A percentile compares a stretch with the other conserved stretches of the same genome.
Conservation (phyloP, 2,329 filamentous ascomycete species). For the Fusarium sp. region DNA sequence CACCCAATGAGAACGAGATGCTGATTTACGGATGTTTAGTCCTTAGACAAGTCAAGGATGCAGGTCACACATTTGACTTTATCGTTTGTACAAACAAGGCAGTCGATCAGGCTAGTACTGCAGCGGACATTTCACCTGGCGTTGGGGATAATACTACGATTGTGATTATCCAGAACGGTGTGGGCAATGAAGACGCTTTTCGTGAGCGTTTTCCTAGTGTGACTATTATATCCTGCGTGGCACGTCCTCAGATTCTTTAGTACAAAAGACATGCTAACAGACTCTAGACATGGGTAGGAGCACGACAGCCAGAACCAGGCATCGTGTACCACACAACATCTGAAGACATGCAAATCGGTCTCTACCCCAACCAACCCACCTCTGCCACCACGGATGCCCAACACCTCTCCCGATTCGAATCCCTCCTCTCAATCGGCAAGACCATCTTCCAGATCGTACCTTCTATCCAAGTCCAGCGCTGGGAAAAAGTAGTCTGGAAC, state of each 20-base stretch:
- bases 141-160: conserved; percentile 61
- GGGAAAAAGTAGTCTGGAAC: conserved; percentile 71
- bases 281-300: conserved; percentile 63
- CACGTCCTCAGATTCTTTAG: conserved; percentile 46
- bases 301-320: conserved; percentile 62
- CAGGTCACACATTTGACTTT: conserved; percentile 31
- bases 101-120: conserved; percentile 28
- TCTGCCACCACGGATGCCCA: conserved; percentile 49
- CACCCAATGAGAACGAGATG: fast-evolving
- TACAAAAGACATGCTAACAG: neutral
- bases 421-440: conserved; percentile 54
- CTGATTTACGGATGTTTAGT: neutral
- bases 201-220: conserved; percentile 59
- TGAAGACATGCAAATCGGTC: conserved; percentile 66
- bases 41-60: conserved; percentile 29
- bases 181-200: conserved; percentile 69
- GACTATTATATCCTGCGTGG: conserved; percentile 67
- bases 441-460: conserved; percentile 61
- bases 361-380: conserved; percentile 57
- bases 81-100: conserved; percentile 42
- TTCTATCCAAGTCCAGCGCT: conserved; percentile 68
- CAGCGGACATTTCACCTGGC: conserved; percentile 45
- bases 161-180: conserved; percentile 71
- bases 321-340: conserved; percentile 62
- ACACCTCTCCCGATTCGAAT: conserved; percentile 56